These are phyloP conservation scores for Vigna unguiculata DNA, from an alignment of 306 rosid species.

Conservation along the genomic window DNA sequence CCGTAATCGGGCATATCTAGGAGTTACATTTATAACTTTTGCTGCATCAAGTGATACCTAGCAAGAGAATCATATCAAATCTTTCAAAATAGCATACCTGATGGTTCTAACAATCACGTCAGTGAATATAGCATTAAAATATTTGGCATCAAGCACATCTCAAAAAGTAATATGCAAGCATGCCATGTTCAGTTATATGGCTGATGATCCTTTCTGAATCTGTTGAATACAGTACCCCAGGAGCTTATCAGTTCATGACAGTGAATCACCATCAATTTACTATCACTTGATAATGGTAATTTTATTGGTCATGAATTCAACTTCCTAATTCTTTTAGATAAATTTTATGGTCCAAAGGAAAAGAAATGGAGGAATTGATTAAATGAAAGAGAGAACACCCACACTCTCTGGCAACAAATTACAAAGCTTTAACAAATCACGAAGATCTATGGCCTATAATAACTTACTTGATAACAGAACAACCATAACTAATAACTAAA, in stretches of 20 bases:
- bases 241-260: background rate
- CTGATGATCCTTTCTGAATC: background rate
- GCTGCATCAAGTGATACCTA: conserved; percentile 94
- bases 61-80: conserved; percentile 36
- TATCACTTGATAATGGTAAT: background rate
- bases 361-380: background rate
- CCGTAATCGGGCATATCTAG: conserved; percentile 89
- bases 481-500: conserved; percentile 16
- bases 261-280: background rate
- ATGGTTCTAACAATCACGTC: background rate
- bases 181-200: background rate
- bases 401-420: background rate
- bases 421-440: background rate
- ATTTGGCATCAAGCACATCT: conserved; percentile 12
- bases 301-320: background rate
- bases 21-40: conserved; percentile 93
- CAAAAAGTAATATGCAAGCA: conserved; percentile 23
- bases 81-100: conserved; percentile 22
- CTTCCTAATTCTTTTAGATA: background rate
- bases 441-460: conserved; percentile 13
- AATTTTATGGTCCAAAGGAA: background rate
- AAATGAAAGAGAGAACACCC: background rate
- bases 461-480: conserved; percentile 10
- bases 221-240: background rate
- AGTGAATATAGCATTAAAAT: background rate